Conservation (phyloP, 2,329 filamentous ascomycete species). For the Fusarium sublunatum region DNA sequence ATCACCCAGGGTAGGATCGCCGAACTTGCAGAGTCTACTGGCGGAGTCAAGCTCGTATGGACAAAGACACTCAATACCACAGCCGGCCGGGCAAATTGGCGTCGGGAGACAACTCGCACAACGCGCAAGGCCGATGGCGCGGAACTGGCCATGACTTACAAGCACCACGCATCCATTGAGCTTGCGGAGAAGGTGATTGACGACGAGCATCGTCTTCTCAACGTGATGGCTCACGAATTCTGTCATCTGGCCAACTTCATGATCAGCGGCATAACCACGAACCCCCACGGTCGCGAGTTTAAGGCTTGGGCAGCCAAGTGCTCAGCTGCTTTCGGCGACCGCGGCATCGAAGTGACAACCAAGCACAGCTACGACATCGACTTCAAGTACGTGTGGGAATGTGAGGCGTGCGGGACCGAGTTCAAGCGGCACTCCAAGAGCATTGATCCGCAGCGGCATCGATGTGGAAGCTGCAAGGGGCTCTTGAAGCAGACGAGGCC, state of each 20-base stretch:
- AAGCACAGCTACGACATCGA: conserved; percentile 91
- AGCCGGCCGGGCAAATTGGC: conserved; percentile 80
- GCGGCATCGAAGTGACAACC: conserved; percentile 83
- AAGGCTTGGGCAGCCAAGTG: conserved; percentile 75
- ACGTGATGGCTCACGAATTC: conserved; percentile 96
- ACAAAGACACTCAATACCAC: conserved; percentile 83
- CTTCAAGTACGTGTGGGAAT: conserved; percentile 92
- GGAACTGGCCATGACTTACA: conserved; percentile 49
- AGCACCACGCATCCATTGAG: conserved; percentile 82
- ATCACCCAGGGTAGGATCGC: conserved; percentile 72
- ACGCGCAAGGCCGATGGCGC: conserved; percentile 44
- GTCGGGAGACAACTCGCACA: conserved; percentile 64
- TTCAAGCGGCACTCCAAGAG: conserved; percentile 89
- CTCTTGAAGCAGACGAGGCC: conserved; percentile 82
- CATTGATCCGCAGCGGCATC: conserved; percentile 76
- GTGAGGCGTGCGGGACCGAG: conserved; percentile 73
- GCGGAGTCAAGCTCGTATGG: conserved; percentile 79
- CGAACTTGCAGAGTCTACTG: conserved; percentile 69
- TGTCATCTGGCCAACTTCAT: conserved; percentile 95
- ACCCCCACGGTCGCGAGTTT: conserved; percentile 87
- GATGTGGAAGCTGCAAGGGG: conserved; percentile 81
- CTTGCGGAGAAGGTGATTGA: conserved; percentile 90
- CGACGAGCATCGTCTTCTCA: conserved; percentile 79
- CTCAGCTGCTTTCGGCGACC: conserved; percentile 65
- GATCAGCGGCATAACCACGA: conserved; percentile 77